These are phyloP conservation scores for Parafenestella ontariensis DNA, from an alignment of 2,329 filamentous ascomycete genomes.

Conservation along the genomic window DNA sequence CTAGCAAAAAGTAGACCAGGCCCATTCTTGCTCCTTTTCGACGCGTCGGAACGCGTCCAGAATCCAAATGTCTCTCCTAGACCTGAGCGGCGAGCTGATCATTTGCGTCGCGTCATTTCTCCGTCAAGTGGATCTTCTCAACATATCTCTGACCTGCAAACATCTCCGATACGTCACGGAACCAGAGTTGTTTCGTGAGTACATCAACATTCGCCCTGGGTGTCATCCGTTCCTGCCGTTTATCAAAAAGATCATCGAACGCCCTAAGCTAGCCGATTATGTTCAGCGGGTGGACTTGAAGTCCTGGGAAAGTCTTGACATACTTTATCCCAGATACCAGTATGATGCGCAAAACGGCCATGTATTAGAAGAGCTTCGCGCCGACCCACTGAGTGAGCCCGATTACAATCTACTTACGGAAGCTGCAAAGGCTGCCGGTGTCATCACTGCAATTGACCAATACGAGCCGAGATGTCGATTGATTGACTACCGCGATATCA, in stretches of 20 bases:
- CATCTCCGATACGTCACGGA: conserved; percentile 10
- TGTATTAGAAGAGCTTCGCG: neutral
- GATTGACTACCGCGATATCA: neutral
- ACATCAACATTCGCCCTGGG: neutral
- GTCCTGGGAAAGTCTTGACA: too few relatives aligned
- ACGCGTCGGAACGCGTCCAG: neutral
- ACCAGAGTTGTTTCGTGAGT: conserved; percentile 21
- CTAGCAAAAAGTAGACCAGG: too few relatives aligned
- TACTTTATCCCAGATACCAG: neutral
- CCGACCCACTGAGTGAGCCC: neutral
- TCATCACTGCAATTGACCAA: conserved; percentile 7
- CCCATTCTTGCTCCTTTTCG: neutral
- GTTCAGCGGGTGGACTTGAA: neutral
- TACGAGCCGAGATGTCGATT: conserved; percentile 10
- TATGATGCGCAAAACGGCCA: neutral
- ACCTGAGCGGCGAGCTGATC: conserved; percentile 16
- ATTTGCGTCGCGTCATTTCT: conserved; percentile 16
- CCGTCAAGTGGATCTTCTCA: conserved; percentile 17
- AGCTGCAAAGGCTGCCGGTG: conserved; percentile 13
- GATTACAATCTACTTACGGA: neutral
- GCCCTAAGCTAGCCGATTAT: conserved; percentile 9
- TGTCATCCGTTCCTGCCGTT: conserved; percentile 4
- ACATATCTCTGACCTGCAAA: conserved; percentile 18
- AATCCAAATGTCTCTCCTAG: neutral
- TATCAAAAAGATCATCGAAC: conserved; percentile 1